phyloP scores from a whole-genome alignment of 352 stramenopile genomes.

The Globisporangium ultimum region DNA sequence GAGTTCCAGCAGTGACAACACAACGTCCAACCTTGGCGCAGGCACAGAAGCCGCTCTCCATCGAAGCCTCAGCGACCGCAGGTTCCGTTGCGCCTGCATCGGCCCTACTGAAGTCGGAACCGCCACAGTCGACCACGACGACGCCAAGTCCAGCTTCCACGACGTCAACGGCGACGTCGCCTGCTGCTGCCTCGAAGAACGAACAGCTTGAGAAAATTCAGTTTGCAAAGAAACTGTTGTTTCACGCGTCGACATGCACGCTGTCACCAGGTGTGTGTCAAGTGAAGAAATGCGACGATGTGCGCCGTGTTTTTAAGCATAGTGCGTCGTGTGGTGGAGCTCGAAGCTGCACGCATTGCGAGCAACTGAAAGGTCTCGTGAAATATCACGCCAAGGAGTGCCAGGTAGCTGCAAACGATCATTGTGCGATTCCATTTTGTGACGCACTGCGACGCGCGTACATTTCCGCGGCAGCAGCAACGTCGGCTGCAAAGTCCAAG shows the following conservation, averaged over 20 bases:
- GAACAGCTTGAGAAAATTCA: slow-evolving; percentile 81
- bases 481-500: slow-evolving; percentile 28
- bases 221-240: slow-evolving; percentile 79
- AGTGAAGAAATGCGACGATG: slow-evolving; percentile 86
- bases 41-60: slow-evolving; percentile 1
- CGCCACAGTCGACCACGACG: slow-evolving; percentile 6
- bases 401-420: slow-evolving; percentile 45
- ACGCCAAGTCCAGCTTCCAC: background rate
- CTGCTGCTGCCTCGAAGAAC: slow-evolving; percentile 30
- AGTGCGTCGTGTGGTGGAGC: slow-evolving; percentile 68
- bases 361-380: slow-evolving; percentile 78
- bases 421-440: slow-evolving; percentile 84
- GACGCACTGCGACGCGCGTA: slow-evolving; percentile 65
- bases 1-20: slow-evolving; percentile 1
- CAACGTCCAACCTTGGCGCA: slow-evolving; percentile 22
- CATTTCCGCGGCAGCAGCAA: slow-evolving; percentile 36
- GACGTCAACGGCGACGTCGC: slow-evolving; percentile 12
- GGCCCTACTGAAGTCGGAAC: slow-evolving; percentile 34
- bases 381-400: slow-evolving; percentile 87
- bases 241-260: slow-evolving; percentile 68
- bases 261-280: slow-evolving; percentile 60
- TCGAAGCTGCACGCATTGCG: slow-evolving; percentile 71
- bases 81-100: slow-evolving; percentile 3
- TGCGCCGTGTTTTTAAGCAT: slow-evolving; percentile 84
- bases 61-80: background rate